Conservation (phyloP, 768 basidiomycete species). For the Pulveroboletus frians region DNA sequence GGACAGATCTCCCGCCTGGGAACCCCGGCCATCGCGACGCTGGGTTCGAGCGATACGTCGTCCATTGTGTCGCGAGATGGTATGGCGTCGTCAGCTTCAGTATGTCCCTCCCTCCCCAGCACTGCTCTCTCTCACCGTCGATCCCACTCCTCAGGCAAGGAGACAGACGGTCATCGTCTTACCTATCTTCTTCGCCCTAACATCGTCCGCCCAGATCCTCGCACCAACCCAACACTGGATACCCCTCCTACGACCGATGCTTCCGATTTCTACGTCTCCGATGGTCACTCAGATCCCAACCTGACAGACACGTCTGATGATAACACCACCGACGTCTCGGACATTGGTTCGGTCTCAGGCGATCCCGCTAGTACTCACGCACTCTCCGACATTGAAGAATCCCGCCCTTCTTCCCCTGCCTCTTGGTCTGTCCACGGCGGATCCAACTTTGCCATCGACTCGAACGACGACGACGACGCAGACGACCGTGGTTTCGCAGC, state of each 20-base stretch:
- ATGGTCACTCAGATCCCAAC: conserved; percentile 37
- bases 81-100: conserved; percentile 80
- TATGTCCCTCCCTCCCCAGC: conserved; percentile 33
- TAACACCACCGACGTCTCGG: conserved; percentile 15
- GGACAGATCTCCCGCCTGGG: background rate
- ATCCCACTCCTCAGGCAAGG: conserved; percentile 32
- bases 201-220: conserved; percentile 52
- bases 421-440: conserved; percentile 37
- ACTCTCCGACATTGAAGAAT: conserved; percentile 27
- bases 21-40: conserved; percentile 38
- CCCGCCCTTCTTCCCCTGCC: conserved; percentile 28
- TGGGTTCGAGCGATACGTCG: conserved; percentile 71
- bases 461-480: conserved; percentile 28
- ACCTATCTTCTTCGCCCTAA: conserved; percentile 82
- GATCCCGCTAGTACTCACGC: conserved; percentile 9
- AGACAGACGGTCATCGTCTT: conserved; percentile 51
- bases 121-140: background rate
- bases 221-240: conserved; percentile 38
- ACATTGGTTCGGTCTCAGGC: conserved; percentile 20
- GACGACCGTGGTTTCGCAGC: conserved; percentile 31
- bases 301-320: conserved; percentile 18
- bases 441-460: conserved; percentile 29
- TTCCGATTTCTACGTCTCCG: conserved; percentile 50
- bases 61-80: conserved; percentile 79
- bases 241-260: conserved; percentile 73